Percentiles rank a stretch among this genome's conserved stretches.
Evolutionary conservation across 805 yeast genomes (phyloP).

Genomic region (Saccharomycopsis sp.): DNA sequence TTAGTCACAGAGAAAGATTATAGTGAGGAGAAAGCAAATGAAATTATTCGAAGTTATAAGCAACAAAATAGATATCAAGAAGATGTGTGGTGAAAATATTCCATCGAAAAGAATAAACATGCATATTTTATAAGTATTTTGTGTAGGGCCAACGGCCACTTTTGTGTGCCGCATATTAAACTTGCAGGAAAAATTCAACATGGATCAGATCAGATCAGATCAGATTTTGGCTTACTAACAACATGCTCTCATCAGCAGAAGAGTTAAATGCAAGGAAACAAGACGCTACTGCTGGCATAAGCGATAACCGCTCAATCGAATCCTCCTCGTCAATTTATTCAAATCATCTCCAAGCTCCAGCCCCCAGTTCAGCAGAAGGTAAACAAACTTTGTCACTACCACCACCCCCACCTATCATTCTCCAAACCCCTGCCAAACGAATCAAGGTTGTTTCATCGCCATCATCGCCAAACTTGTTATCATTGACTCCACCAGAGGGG

Average conservation of each 20-base stretch:
- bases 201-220: not conserved
- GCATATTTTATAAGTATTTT: no score
- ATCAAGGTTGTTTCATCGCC: no score
- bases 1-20: constrained; percentile 57
- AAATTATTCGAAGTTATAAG: constrained; percentile 69
- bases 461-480: no score
- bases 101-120: no score
- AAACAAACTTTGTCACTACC: no score
- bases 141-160: no score
- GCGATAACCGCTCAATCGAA: not conserved
- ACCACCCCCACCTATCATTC: no score
- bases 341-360: no score
- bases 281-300: constrained; percentile 2
- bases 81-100: constrained; percentile 82
- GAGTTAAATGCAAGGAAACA: constrained; percentile 3
- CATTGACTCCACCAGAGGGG: no score
- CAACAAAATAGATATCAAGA: constrained; percentile 89
- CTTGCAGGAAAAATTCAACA: not conserved
- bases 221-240: no score
- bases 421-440: no score
- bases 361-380: no score
- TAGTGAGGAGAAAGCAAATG: constrained; percentile 61
- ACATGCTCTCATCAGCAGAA: constrained; percentile 11
- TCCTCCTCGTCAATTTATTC: not conserved
- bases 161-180: not conserved